phyloP scores from a whole-genome alignment of 257 asterid species.

The Solanum paucissectum region DNA sequence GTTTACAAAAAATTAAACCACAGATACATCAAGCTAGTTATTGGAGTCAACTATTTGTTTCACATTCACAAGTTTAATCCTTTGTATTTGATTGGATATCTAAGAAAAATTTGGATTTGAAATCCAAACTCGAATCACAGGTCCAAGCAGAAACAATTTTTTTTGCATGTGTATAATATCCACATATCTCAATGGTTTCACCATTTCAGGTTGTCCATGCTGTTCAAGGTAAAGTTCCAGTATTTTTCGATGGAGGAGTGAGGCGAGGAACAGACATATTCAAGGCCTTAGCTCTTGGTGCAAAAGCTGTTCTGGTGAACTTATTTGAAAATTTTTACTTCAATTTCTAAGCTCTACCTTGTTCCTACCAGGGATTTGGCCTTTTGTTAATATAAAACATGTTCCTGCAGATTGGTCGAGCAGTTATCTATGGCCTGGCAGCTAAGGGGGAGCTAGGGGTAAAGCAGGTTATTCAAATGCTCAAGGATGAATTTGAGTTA shows the following conservation, averaged over 20 bases:
- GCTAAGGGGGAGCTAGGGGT: constrained; percentile 52
- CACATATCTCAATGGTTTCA: neutral
- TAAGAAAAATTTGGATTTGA: neutral
- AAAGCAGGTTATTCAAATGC: constrained; percentile 34
- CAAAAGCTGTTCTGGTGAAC: constrained; percentile 53
- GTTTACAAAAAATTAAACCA: neutral
- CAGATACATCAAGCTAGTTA: neutral
- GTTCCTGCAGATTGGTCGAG: constrained; percentile 41
- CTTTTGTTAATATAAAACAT: neutral
- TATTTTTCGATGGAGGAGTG: constrained; percentile 54
- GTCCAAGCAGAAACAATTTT: neutral
- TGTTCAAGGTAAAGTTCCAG: constrained; percentile 48
- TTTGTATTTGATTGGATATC: neutral
- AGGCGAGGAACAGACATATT: constrained; percentile 62
- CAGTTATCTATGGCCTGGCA: constrained; percentile 44
- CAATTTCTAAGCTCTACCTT: neutral
- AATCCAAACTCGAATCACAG: neutral
- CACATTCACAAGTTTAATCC: neutral
- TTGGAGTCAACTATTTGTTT: neutral
- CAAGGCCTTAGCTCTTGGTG: constrained; percentile 69
- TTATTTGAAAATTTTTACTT: neutral
- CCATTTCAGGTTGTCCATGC: constrained; percentile 37
- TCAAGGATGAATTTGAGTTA: constrained; percentile 49
- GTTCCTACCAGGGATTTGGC: neutral
- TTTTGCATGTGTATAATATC: neutral